Evolutionary conservation across 345 rosid species (phyloP).

Genomic region (Salix arbutifolia): DNA sequence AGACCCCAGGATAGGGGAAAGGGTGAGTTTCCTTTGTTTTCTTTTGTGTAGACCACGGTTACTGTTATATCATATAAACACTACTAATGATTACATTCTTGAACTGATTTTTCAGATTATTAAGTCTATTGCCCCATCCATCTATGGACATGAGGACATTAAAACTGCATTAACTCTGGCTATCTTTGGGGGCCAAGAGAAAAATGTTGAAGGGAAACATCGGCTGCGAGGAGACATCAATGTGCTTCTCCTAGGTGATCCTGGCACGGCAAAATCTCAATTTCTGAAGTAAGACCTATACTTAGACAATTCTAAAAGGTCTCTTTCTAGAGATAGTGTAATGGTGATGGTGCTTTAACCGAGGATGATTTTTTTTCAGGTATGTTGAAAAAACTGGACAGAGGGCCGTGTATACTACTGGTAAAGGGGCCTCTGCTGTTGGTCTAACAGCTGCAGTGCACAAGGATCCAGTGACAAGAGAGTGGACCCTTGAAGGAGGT

Average conservation of each 20-base stretch:
- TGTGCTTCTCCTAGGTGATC: conserved; percentile 90
- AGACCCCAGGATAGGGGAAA: conserved; percentile 87
- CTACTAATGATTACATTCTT: conserved; percentile 8
- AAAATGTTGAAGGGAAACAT: conserved; percentile 89
- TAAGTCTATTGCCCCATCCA: conserved; percentile 95
- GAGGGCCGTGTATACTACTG: conserved; percentile 97
- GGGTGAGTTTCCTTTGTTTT: conserved; percentile 43
- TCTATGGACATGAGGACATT: conserved; percentile 96
- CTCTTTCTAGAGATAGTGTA: not conserved
- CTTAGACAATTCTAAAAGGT: not conserved
- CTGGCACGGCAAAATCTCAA: conserved; percentile 97
- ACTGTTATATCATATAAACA: not conserved
- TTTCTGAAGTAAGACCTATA: conserved; percentile 70
- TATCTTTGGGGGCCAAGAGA: conserved; percentile 99
- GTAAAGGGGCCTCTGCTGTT: conserved; percentile 98
- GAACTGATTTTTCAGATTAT: conserved; percentile 51
- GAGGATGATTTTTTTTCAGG: conserved; percentile 34
- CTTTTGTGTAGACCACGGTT: not conserved
- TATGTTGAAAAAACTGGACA: conserved; percentile 98
- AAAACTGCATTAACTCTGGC: conserved; percentile 93
- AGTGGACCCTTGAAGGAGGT: conserved; percentile 99
- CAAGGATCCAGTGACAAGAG: conserved; percentile 97
- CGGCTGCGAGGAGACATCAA: conserved; percentile 89
- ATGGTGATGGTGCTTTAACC: conserved; percentile 9
- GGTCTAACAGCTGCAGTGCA: conserved; percentile 99